These are phyloP conservation scores for Globisporangium canariense DNA, from an alignment of 352 stramenopile genomes.

Conservation along the genomic window DNA sequence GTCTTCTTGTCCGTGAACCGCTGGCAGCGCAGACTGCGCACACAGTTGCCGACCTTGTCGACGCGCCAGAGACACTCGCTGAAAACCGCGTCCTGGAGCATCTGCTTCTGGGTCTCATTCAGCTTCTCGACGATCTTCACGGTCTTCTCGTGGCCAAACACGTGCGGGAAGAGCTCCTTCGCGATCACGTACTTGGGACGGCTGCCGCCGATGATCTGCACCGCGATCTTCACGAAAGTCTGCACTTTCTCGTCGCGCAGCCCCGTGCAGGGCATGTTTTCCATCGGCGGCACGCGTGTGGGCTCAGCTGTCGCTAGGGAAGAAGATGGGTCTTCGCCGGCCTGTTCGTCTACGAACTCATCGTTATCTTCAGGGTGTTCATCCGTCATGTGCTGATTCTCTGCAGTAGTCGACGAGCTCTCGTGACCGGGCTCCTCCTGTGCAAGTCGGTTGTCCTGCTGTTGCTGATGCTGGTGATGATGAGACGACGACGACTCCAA, in stretches of 20 bases:
- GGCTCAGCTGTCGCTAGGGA: not conserved
- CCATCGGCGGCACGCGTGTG: not conserved
- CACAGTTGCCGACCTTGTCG: slow-evolving; percentile 66
- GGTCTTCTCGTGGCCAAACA: slow-evolving; percentile 52
- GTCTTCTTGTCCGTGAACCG: slow-evolving; percentile 33
- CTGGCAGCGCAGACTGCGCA: slow-evolving; percentile 69
- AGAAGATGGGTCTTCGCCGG: slow-evolving; percentile 14
- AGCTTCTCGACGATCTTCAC: slow-evolving; percentile 68
- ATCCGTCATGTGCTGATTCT: slow-evolving; percentile 13
- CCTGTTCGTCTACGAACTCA: slow-evolving; percentile 9
- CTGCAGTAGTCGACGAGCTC: slow-evolving; percentile 4
- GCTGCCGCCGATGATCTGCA: slow-evolving; percentile 73
- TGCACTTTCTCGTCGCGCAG: slow-evolving; percentile 64
- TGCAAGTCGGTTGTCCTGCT: not conserved
- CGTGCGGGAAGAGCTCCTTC: slow-evolving; percentile 64
- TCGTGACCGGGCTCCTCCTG: not conserved
- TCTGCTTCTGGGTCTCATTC: slow-evolving; percentile 38
- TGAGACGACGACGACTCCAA: not conserved
- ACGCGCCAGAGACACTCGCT: slow-evolving; percentile 80
- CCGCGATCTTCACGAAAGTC: slow-evolving; percentile 54
- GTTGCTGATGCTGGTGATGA: not conserved
- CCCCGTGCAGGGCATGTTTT: slow-evolving; percentile 44
- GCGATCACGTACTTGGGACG: slow-evolving; percentile 79
- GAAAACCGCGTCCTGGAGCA: slow-evolving; percentile 72
- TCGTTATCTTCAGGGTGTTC: slow-evolving; percentile 10